Percentiles rank a stretch among this genome's conserved stretches.
Evolutionary conservation across 495 filamentous ascomycete species (phyloP).

Genomic region (Bombardia bombarda): DNA sequence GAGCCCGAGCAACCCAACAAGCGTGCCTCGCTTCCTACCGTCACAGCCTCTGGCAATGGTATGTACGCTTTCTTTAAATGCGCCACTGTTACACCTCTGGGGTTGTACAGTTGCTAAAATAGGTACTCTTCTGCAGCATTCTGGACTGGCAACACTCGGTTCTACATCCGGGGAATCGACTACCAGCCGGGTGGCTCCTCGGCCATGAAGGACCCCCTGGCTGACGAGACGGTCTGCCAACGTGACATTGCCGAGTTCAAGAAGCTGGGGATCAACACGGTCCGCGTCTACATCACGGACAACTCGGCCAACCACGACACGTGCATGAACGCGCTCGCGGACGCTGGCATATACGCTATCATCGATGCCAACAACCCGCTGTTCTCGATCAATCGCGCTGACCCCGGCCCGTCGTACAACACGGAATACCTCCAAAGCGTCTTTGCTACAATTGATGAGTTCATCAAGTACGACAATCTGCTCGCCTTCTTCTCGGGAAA

Average conservation of each 20-base stretch:
- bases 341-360: constrained; percentile 87
- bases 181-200: constrained; percentile 92
- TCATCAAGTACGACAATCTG: constrained; percentile 80
- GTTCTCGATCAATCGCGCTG: constrained; percentile 72
- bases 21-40: constrained; percentile 29
- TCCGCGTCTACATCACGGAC: constrained; percentile 90
- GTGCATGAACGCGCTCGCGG: constrained; percentile 75
- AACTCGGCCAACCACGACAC: constrained; percentile 75
- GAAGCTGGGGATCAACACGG: constrained; percentile 80
- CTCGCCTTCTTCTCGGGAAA: constrained; percentile 95
- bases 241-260: constrained; percentile 81
- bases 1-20: constrained; percentile 51
- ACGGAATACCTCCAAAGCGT: constrained; percentile 81
- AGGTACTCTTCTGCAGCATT: constrained; percentile 51
- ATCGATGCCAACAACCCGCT: constrained; percentile 60
- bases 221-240: constrained; percentile 59
- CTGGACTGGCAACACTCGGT: constrained; percentile 73
- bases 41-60: constrained; percentile 43
- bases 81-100: too few relatives aligned
- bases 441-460: constrained; percentile 87
- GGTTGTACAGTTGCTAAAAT: constrained; percentile 2
- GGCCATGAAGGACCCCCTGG: constrained; percentile 68
- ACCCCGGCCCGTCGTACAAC: constrained; percentile 77
- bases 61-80: too few relatives aligned
- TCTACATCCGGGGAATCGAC: constrained; percentile 93